Conservation (phyloP, 169 alveolate species). For the Cyclospora cayetanensis region DNA sequence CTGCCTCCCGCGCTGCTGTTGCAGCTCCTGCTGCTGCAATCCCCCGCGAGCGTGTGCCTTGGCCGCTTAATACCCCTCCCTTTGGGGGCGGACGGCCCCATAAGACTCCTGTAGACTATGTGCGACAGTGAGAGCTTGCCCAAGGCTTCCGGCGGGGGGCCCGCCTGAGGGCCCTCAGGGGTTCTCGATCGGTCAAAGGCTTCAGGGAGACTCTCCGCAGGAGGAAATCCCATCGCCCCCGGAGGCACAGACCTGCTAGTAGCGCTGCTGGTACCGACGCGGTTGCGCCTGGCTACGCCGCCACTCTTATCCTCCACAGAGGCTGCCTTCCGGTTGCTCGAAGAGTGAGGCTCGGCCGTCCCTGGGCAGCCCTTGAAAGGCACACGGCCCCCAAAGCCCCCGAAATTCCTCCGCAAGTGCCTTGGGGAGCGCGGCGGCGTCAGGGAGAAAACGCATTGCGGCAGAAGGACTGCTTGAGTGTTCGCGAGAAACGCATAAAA, state of each 20-base stretch:
- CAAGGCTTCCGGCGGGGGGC: not conserved
- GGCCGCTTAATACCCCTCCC: constrained; percentile 36
- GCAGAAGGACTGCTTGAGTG: not conserved
- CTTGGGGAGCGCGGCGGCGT: not conserved
- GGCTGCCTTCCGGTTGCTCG: constrained; percentile 1
- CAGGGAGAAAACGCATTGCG: not conserved
- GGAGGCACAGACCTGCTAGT: constrained; percentile 6
- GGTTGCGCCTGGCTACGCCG: not conserved
- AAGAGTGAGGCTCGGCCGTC: not conserved
- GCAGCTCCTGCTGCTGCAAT: constrained; percentile 31
- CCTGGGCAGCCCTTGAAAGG: not conserved
- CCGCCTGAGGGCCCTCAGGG: not conserved
- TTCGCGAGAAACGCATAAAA: not conserved
- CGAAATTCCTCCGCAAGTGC: too few species aligned
- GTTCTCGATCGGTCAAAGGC: not conserved
- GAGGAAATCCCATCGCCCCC: constrained; percentile 30
- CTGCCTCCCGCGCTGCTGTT: constrained; percentile 2
- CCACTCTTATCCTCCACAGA: not conserved
- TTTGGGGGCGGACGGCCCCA: constrained; percentile 48
- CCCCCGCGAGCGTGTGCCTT: not conserved
- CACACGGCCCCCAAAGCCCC: not conserved
- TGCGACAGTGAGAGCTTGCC: constrained; percentile 23
- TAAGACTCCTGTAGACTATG: not conserved
- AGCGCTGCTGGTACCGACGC: constrained; percentile 7
- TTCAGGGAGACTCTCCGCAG: constrained; percentile 6